These are phyloP conservation scores for Uromyces viciae-fabae DNA, from an alignment of 1,284 basidiomycete genomes.

Conservation along the genomic window DNA sequence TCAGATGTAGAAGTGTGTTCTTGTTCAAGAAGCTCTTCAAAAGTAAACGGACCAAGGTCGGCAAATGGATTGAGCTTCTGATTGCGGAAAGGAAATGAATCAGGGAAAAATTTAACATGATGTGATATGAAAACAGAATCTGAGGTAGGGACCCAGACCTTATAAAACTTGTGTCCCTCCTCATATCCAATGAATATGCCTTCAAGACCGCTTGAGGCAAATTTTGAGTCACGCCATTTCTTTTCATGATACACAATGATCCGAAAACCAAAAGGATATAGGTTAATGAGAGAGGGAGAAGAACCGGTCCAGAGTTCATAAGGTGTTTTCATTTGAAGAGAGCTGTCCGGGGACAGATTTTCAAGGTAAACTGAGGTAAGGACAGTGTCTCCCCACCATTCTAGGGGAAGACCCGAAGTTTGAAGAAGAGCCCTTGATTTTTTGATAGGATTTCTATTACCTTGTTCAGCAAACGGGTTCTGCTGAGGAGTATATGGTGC, in stretches of 20 bases:
- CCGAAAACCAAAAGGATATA: not conserved
- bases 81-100: not conserved
- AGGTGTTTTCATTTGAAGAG: not conserved
- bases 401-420: not conserved
- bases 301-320: not conserved
- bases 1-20: not conserved
- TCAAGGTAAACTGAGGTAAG: not conserved
- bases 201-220: not conserved
- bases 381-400: slow-evolving; percentile 10
- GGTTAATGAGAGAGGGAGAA: not conserved
- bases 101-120: not conserved
- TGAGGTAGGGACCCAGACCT: not conserved
- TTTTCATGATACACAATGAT: not conserved
- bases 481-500: slow-evolving; percentile 19
- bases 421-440: not conserved
- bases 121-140: not conserved
- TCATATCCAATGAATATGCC: not conserved
- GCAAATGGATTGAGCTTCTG: not conserved
- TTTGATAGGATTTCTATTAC: not conserved
- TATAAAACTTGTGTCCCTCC: not conserved
- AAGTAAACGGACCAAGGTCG: not conserved
- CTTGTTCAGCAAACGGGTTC: not conserved
- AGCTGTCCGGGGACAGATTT: not conserved
- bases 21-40: not conserved
- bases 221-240: not conserved